These are phyloP conservation scores for Amyloporia xantha DNA, from an alignment of 768 basidiomycete species.

Conservation along the genomic window DNA sequence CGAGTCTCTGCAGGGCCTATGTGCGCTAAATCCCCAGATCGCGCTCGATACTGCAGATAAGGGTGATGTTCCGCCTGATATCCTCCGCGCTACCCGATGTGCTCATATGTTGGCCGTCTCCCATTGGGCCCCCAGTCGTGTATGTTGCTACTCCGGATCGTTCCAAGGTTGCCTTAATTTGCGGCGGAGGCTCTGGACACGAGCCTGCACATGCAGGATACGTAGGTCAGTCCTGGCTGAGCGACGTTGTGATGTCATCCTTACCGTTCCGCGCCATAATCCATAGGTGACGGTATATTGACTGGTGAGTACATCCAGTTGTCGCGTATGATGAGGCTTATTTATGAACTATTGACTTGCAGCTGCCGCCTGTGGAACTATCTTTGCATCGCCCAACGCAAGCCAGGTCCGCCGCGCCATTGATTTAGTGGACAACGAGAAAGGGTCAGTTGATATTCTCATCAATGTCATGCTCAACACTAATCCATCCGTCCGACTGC, in stretches of 20 bases:
- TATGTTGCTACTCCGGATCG: slow-evolving; percentile 50
- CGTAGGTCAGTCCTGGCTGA: slow-evolving; percentile 51
- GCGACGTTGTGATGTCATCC: background rate
- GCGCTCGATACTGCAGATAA: slow-evolving; percentile 65
- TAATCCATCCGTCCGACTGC: background rate
- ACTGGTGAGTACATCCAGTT: slow-evolving; percentile 47
- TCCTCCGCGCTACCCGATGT: background rate
- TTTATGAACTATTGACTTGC: slow-evolving; percentile 1
- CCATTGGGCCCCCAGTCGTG: slow-evolving; percentile 49
- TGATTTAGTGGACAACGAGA: slow-evolving; percentile 64
- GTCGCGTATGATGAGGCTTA: background rate
- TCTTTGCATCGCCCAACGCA: slow-evolving; percentile 89
- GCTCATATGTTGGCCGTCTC: background rate
- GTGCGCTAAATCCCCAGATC: slow-evolving; percentile 63
- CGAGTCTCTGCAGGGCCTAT: slow-evolving; percentile 72
- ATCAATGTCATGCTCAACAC: background rate
- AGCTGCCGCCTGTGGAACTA: slow-evolving; percentile 80
- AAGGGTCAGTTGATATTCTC: slow-evolving; percentile 42
- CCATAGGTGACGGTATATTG: slow-evolving; percentile 67
- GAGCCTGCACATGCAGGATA: slow-evolving; percentile 88
- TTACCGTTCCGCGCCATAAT: background rate
- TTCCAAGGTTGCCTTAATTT: slow-evolving; percentile 69
- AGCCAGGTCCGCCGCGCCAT: slow-evolving; percentile 79
- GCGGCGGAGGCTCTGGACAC: slow-evolving; percentile 85
- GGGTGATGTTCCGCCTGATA: slow-evolving; percentile 36